A percentile compares a stretch with the other conserved stretches of the same genome.
Conservation (phyloP, 2,329 filamentous ascomycete genomes). For the Dichotomopilus funicola region DNA sequence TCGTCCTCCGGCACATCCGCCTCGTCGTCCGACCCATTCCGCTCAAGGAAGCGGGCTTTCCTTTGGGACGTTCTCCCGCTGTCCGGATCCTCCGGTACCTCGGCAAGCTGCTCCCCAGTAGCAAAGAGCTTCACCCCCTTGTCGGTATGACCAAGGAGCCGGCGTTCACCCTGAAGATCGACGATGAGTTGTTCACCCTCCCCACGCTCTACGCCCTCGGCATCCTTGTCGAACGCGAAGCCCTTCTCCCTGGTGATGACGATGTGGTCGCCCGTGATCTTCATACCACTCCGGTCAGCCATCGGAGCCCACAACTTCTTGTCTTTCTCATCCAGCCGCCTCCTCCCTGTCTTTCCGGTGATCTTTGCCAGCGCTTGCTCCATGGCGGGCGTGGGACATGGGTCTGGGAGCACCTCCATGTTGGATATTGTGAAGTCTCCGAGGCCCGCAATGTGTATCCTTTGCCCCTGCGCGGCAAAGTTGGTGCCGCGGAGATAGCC, state of each 20-base stretch:
- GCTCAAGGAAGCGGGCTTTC: constrained; percentile 50
- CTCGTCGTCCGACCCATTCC: constrained; percentile 54
- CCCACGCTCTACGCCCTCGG: constrained; percentile 68
- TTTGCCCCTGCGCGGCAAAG: constrained; percentile 75
- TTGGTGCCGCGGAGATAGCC: constrained; percentile 94
- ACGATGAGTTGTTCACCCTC: constrained; percentile 94
- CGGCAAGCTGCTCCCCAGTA: constrained; percentile 62
- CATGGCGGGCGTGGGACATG: constrained; percentile 88
- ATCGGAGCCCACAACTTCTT: constrained; percentile 95
- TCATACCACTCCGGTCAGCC: constrained; percentile 92
- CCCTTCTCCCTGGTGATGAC: constrained; percentile 71
- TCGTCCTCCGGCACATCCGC: constrained; percentile 49
- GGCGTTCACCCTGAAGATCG: constrained; percentile 74
- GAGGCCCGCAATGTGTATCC: constrained; percentile 86
- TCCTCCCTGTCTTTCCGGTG: constrained; percentile 72
- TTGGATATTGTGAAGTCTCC: constrained; percentile 79
- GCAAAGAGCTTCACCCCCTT: constrained; percentile 81
- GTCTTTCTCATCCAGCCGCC: constrained; percentile 88
- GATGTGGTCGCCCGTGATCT: constrained; percentile 95
- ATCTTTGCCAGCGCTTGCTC: constrained; percentile 80
- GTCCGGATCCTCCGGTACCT: constrained; percentile 52
- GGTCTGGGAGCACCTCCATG: constrained; percentile 85
- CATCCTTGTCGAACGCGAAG: constrained; percentile 66
- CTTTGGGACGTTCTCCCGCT: constrained; percentile 55
- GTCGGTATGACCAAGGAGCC: constrained; percentile 73